Conservation (phyloP, 345 rosid genomes). For the Eutrema japonicum region DNA sequence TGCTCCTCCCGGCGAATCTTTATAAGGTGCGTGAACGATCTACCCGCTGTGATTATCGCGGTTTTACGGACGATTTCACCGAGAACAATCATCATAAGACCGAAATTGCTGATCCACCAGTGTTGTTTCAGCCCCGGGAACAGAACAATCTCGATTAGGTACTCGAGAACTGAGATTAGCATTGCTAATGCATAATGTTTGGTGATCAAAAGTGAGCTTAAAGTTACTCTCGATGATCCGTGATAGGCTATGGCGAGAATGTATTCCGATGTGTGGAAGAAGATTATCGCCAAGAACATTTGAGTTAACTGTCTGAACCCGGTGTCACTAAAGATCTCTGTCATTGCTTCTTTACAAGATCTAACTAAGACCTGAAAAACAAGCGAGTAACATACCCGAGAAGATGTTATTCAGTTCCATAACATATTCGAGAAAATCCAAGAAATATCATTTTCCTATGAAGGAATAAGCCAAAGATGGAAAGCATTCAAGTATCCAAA, state of each 20-base stretch:
- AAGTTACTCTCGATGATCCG: conserved; percentile 58
- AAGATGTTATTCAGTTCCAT: conserved; percentile 9
- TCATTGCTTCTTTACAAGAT: conserved; percentile 43
- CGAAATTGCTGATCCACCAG: conserved; percentile 66
- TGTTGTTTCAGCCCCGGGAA: conserved; percentile 64
- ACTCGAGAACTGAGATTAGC: conserved; percentile 59
- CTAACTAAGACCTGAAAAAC: conserved; percentile 49
- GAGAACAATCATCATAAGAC: conserved; percentile 53
- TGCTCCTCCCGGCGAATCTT: conserved; percentile 57
- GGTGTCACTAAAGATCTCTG: conserved; percentile 53
- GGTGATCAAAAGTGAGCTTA: conserved; percentile 65
- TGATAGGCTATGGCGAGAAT: conserved; percentile 56
- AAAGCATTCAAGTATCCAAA: conserved; percentile 13
- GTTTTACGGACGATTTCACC: conserved; percentile 67
- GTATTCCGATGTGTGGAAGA: conserved; percentile 71
- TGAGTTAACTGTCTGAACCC: conserved; percentile 60
- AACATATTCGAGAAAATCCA: conserved; percentile 11
- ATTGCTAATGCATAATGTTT: conserved; percentile 62
- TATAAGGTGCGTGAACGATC: conserved; percentile 70
- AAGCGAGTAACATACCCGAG: conserved; percentile 27
- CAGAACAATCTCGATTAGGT: conserved; percentile 47
- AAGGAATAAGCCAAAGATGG: conserved; percentile 3
- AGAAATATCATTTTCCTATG: background rate
- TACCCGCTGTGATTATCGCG: conserved; percentile 75
- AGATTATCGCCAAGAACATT: conserved; percentile 54